Evolutionary conservation across 2,329 filamentous ascomycete genomes (phyloP), one percentile per base, ranked within the genome.

Genomic region (Colletotrichum spaethianum): DNA sequence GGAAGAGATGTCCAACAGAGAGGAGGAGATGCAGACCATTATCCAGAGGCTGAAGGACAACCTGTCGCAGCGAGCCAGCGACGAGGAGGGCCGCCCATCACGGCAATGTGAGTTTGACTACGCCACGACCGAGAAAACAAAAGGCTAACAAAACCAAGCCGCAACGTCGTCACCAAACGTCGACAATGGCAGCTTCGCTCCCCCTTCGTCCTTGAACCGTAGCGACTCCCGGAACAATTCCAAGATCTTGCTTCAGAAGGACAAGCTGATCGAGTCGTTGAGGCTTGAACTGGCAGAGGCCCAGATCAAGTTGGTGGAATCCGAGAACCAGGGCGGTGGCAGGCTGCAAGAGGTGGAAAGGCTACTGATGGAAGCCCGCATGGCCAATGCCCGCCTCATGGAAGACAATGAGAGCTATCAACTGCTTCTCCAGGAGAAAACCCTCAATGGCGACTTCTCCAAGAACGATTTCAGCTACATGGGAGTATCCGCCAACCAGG

Each of bases 331-430:
- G 82, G 96, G 95, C 63, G 96, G 95, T 64, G 95, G 94, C 56
- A 92, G 93, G 36, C 86, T 98, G 79, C 93, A 94, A 75, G 94
- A 98, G 82, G 89, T 98, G n/a, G 95, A 98, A 83, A 93, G 93
- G 77, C 90, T 94, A 75, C 89, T 98, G 63, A 91, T 98, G 83
- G 96, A 98, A 79, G 93, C 94, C 48, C 94, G 95, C 78, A 96
- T 98, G 93, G 93, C 95, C 76, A 99, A 98, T 80, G 96, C 96
- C 69, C 91, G 95, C 56, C 86, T 99, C 74, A 96, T 98, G 93
- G 96, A 99, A 83, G 96, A 99, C 82, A 98, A 98, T 78, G 96
- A 99, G 83, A 97, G 95, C 83, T 99, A 98, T 83, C 96, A 98
- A 83, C 89, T 98, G 46, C 90, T 99, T 23, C 90, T 99, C 31